Percentiles rank a stretch among this genome's conserved stretches.
Conservation (phyloP, 2,329 filamentous ascomycete species). For the Neonectria hederae region DNA sequence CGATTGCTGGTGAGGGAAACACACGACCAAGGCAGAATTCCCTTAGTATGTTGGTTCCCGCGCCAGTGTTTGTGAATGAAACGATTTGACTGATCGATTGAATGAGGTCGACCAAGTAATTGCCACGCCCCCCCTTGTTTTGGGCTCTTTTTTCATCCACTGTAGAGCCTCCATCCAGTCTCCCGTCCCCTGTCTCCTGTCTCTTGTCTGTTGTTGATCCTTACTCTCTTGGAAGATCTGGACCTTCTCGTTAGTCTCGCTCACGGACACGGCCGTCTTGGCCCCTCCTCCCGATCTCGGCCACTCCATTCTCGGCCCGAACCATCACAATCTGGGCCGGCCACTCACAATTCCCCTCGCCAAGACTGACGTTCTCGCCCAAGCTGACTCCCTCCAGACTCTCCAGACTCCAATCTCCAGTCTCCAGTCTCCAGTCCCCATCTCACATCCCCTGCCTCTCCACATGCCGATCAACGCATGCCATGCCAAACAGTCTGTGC, state of each 20-base stretch:
- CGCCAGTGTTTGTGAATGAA: background rate
- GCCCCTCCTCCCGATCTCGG: background rate
- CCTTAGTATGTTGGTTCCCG: background rate
- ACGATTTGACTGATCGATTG: background rate
- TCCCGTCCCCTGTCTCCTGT: background rate
- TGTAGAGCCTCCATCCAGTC: background rate
- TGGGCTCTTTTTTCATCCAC: background rate
- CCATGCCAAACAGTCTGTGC: background rate
- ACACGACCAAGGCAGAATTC: background rate
- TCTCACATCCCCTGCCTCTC: background rate
- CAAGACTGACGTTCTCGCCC: background rate
- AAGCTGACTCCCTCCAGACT: background rate
- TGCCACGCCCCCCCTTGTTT: background rate
- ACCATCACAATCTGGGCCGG: constrained; percentile 7
- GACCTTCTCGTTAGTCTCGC: background rate
- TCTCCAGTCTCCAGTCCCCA: background rate
- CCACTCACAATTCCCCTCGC: background rate
- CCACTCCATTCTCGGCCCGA: constrained; percentile 11
- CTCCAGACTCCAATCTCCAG: background rate
- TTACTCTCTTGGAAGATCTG: no score
- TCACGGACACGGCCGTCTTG: background rate
- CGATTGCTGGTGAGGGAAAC: background rate
- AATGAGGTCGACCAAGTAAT: background rate
- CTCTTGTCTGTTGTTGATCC: background rate
- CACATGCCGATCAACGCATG: background rate